Conservation (phyloP, 768 basidiomycete species). For the Clitopilus passeckerianus region DNA sequence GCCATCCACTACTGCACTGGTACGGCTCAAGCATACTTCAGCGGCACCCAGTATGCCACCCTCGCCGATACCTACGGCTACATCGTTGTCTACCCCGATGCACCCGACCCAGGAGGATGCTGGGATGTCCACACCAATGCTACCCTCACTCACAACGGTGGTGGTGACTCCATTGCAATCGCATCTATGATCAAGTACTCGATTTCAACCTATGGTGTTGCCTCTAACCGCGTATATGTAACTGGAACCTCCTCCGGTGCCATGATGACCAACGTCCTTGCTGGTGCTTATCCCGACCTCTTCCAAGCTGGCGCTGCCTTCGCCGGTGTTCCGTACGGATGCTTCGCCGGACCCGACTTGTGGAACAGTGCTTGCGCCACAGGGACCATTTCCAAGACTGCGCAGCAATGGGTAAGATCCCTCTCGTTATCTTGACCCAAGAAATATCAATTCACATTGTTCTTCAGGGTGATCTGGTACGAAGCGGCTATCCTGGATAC, state of each 20-base stretch:
- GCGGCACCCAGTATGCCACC: slow-evolving; percentile 41
- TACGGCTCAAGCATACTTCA: slow-evolving; percentile 46
- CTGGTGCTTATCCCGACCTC: slow-evolving; percentile 50
- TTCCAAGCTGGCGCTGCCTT: slow-evolving; percentile 43
- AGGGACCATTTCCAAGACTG: slow-evolving; percentile 37
- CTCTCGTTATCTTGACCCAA: not conserved
- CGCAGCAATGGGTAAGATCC: slow-evolving; percentile 39
- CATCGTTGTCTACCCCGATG: slow-evolving; percentile 47
- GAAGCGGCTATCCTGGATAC: slow-evolving; percentile 45
- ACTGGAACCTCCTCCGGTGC: slow-evolving; percentile 49
- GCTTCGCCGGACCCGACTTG: slow-evolving; percentile 41
- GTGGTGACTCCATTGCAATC: slow-evolving; percentile 51
- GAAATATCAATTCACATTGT: not conserved
- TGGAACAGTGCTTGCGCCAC: slow-evolving; percentile 46
- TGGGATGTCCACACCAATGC: slow-evolving; percentile 48
- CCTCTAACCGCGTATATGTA: slow-evolving; percentile 41
- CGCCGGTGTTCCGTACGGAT: slow-evolving; percentile 51
- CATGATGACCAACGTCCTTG: slow-evolving; percentile 58
- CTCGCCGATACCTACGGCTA: slow-evolving; percentile 44
- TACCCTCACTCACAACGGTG: slow-evolving; percentile 50
- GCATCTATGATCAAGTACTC: slow-evolving; percentile 42
- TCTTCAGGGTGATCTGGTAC: slow-evolving; percentile 36
- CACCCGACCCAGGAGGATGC: slow-evolving; percentile 39
- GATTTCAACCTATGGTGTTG: slow-evolving; percentile 41
- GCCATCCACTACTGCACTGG: slow-evolving; percentile 52